Percentiles rank a stretch among this genome's conserved stretches.
Evolutionary conservation across 306 rosid species (phyloP).

Genomic region (Cicer yamashitae): DNA sequence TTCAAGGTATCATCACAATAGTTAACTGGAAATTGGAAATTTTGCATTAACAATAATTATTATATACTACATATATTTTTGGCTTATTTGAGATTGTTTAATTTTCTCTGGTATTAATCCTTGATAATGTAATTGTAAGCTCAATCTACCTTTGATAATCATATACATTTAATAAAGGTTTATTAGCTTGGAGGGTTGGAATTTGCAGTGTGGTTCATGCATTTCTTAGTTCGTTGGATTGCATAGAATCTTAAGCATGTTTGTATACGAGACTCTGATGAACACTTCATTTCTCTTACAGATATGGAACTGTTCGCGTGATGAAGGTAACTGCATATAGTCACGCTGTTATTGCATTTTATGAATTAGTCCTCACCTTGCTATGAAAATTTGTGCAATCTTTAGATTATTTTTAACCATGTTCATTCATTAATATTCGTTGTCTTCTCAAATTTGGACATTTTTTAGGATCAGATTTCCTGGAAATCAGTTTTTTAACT

Average conservation of each 20-base stretch:
- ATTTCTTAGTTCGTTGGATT: neutral
- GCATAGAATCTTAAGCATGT: slow-evolving; percentile 24
- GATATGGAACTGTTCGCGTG: slow-evolving; percentile 97
- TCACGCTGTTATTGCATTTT: slow-evolving; percentile 18
- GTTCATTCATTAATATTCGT: slow-evolving; percentile 18
- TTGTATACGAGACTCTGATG: slow-evolving; percentile 46
- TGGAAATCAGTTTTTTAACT: neutral
- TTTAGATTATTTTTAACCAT: neutral
- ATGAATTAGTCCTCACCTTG: slow-evolving; percentile 27
- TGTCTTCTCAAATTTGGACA: slow-evolving; percentile 10
- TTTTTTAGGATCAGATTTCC: slow-evolving; percentile 21
- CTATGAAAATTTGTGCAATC: slow-evolving; percentile 23
- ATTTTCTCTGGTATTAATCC: neutral
- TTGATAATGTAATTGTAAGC: slow-evolving; percentile 12
- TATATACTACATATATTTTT: neutral
- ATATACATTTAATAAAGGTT: neutral
- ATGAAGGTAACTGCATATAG: slow-evolving; percentile 67
- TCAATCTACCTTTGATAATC: neutral
- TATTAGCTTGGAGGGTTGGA: slow-evolving; percentile 18
- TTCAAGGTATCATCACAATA: slow-evolving; percentile 63
- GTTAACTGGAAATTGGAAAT: neutral
- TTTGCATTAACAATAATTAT: neutral
- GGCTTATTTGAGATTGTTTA: slow-evolving; percentile 1
- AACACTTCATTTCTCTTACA: slow-evolving; percentile 58
- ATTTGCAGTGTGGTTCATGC: neutral